phyloP scores from a whole-genome alignment of 139 green algal species.

The Coelastrella sp. region DNA sequence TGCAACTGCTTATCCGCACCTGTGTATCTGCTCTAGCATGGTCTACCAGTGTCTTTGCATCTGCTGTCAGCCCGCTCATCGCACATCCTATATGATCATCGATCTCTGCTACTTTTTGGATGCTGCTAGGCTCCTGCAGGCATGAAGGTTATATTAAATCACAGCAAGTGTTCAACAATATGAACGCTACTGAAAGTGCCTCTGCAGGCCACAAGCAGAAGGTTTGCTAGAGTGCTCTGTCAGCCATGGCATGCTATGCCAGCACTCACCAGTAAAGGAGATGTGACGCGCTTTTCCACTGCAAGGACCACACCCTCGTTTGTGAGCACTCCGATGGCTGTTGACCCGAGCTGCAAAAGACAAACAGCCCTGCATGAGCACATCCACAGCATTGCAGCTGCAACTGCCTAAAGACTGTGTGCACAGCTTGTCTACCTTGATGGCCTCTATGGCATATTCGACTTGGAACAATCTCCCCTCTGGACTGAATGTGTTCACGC shows the following conservation, averaged over 20 bases:
- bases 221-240: too few relatives aligned
- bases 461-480: slow-evolving; percentile 98
- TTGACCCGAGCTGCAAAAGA: slow-evolving; percentile 96
- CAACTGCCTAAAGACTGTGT: not conserved
- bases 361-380: not conserved
- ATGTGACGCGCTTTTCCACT: slow-evolving; percentile 99
- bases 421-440: slow-evolving; percentile 83
- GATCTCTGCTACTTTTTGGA: slow-evolving; percentile 98
- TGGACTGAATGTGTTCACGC: slow-evolving; percentile 98
- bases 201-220: too few relatives aligned
- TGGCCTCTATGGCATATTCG: slow-evolving; percentile 99
- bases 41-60: slow-evolving; percentile 98
- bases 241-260: not conserved
- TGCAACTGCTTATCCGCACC: slow-evolving; percentile 57
- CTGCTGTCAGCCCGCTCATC: slow-evolving; percentile 97
- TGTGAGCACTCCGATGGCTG: slow-evolving; percentile 95
- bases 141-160: not conserved
- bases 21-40: slow-evolving; percentile 95
- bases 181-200: too few relatives aligned
- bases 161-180: too few relatives aligned
- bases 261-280: slow-evolving; percentile 88
- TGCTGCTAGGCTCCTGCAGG: slow-evolving; percentile 90
- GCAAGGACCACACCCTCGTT: slow-evolving; percentile 94
- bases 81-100: slow-evolving; percentile 96
- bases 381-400: not conserved